phyloP scores from a whole-genome alignment of 2,329 filamentous ascomycete genomes.

The Raffaelea albimanens region DNA sequence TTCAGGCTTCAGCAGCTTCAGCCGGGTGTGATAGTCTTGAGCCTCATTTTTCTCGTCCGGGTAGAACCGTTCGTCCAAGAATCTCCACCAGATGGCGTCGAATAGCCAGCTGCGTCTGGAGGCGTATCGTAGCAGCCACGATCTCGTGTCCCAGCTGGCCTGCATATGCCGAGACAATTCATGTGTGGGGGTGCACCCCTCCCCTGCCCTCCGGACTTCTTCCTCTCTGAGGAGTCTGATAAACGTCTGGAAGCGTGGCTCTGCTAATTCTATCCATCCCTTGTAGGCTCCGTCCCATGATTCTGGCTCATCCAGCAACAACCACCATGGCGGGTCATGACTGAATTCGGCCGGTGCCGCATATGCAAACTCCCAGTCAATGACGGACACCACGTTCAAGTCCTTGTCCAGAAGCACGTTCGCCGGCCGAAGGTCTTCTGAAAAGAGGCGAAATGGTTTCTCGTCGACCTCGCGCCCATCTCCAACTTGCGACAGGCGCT shows the following conservation, averaged over 20 bases:
- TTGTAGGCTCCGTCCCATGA: constrained; percentile 22
- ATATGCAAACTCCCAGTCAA: constrained; percentile 32
- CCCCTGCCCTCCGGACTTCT: background rate
- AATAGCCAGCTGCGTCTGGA: constrained; percentile 19
- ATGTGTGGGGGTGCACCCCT: background rate
- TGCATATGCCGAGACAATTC: constrained; percentile 15
- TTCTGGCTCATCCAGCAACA: constrained; percentile 22
- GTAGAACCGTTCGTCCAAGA: constrained; percentile 15
- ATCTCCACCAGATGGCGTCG: constrained; percentile 19
- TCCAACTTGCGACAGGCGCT: constrained; percentile 15
- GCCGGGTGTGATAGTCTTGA: constrained; percentile 19
- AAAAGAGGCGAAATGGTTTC: constrained; percentile 17
- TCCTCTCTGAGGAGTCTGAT: constrained; percentile 19
- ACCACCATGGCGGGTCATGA: constrained; percentile 24
- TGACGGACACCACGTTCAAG: constrained; percentile 20
- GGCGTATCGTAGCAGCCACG: constrained; percentile 18
- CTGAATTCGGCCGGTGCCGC: constrained; percentile 20
- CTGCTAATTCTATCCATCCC: constrained; percentile 22
- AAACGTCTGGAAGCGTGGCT: constrained; percentile 22
- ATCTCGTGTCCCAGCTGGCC: constrained; percentile 17
- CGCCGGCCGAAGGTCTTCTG: constrained; percentile 23
- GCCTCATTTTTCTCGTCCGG: constrained; percentile 7
- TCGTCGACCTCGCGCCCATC: constrained; percentile 14
- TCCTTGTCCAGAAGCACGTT: constrained; percentile 20
- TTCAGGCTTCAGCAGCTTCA: constrained; percentile 17